These are phyloP conservation scores for Aspergillus quadrilineatus DNA, from an alignment of 2,329 filamentous ascomycete genomes.

Conservation along the genomic window DNA sequence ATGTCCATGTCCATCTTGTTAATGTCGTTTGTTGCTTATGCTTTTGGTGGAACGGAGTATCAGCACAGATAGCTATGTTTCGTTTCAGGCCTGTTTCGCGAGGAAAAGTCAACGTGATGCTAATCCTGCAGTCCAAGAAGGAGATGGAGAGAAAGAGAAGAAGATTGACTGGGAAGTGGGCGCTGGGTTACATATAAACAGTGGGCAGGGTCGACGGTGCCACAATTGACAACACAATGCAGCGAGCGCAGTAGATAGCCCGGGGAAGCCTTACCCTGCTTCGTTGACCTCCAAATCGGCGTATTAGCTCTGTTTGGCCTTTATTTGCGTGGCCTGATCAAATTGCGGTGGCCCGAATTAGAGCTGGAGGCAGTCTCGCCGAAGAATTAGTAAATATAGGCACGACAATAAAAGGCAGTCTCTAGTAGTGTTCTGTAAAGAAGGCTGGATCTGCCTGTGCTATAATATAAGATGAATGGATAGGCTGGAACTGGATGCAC, in stretches of 20 bases:
- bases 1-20: conserved; percentile 4
- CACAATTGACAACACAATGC: not conserved
- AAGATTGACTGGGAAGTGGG: not conserved
- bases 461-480: not conserved
- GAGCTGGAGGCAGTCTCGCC: not conserved
- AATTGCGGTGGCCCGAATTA: not conserved
- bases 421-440: not conserved
- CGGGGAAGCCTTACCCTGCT: not conserved
- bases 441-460: not conserved
- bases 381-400: not conserved
- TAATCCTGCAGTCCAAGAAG: not conserved
- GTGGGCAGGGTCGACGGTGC: not conserved
- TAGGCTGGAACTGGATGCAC: not conserved
- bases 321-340: conserved; percentile 2
- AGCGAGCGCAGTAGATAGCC: not conserved
- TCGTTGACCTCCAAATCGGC: not conserved
- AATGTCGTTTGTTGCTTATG: not conserved
- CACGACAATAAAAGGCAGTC: no score
- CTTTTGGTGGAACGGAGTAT: not conserved
- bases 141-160: not conserved
- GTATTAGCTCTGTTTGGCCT: not conserved
- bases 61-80: not conserved
- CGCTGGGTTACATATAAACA: not conserved
- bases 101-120: not conserved
- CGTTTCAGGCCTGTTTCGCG: not conserved